Base-by-base conservation (phyloP, 495 filamentous ascomycete genomes). In the Trichodelitschia bisporula region DNA sequence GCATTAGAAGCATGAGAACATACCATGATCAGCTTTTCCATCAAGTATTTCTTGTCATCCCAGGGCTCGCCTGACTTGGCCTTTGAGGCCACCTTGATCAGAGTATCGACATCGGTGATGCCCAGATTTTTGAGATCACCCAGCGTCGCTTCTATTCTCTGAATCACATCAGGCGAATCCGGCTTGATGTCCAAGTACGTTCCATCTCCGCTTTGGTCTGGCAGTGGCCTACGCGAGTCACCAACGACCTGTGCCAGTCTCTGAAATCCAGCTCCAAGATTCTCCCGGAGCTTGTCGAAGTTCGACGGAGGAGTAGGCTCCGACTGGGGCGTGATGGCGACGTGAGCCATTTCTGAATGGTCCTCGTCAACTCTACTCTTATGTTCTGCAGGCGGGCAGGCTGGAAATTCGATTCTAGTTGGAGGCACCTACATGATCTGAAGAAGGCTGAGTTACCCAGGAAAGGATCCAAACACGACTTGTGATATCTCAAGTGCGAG, bases 1-100 rank as follows among this genome's bases (percentile, higher is more conserved):
- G 11, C n/a, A 33, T 16, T 11, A 2, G 2, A 14, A 1, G 29
- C 29, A 17, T 40, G 39, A 13, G 9, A 23, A 43, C 44, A 19
- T 28, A 58, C 49, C 44, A 59, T 47, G 30, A 68, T 56, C 24
- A 67, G 38, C 16, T 51, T 47, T 38, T 69, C 64, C 61, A 65
- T 67, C 8, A 61, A 46, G 37, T 66, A 69, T 2, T 54, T 46
- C 37, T 59, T 62, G n/a, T 55, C 51, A 26, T 55, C 31, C 2
- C 40, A 36, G 1, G 26, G 34, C 14, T 44, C 42, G 11, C 46
- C 47, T 4, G 40, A 29, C 29, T 40, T 32, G 25, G 38, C 44
- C n/a, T 28, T 19, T 25, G 29, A 47, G 19, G 26, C 37, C 15
- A 59, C 36, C 10, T 65, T 55, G n/a, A 54, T 40, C 26, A 66